Percentiles rank a stretch among this genome's conserved stretches.
phyloP scores from a whole-genome alignment of 805 yeast genomes.

The Wickerhamiella domercqiae region DNA sequence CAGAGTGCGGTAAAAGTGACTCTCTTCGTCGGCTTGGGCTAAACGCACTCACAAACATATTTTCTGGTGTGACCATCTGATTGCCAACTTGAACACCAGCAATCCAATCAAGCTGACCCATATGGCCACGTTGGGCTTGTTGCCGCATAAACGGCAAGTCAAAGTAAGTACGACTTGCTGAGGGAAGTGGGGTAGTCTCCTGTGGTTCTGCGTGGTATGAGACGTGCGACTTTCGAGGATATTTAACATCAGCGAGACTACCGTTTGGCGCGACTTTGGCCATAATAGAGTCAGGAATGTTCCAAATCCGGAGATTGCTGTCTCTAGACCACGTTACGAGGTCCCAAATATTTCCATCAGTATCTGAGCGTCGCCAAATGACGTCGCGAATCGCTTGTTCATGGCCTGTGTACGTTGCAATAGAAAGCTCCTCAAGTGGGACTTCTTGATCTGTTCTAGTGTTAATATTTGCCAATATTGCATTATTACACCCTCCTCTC shows the following conservation, averaged over 20 bases:
- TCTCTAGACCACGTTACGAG: constrained; percentile 91
- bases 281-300: constrained; percentile 36
- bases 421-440: constrained; percentile 28
- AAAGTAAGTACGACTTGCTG: constrained; percentile 5
- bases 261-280: constrained; percentile 25
- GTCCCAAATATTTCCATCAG: constrained; percentile 52
- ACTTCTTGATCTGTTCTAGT: constrained; percentile 26
- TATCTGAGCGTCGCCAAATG: constrained; percentile 64
- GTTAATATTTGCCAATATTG: constrained; percentile 30
- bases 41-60: neutral
- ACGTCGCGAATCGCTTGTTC: constrained; percentile 75
- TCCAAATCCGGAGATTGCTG: constrained; percentile 73
- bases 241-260: constrained; percentile 1
- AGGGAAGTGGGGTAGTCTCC: neutral
- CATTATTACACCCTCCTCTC: constrained; percentile 62
- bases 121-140: neutral
- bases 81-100: constrained; percentile 75
- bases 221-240: constrained; percentile 3
- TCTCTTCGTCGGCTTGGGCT: too few species aligned
- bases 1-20: too few species aligned
- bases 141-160: constrained; percentile 5
- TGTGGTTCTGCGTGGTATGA: constrained; percentile 6
- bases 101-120: constrained; percentile 53
- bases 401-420: constrained; percentile 62
- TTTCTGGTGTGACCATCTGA: constrained; percentile 22